Conservation (phyloP, 106 monocot species). For the Dendrobium officinale region DNA sequence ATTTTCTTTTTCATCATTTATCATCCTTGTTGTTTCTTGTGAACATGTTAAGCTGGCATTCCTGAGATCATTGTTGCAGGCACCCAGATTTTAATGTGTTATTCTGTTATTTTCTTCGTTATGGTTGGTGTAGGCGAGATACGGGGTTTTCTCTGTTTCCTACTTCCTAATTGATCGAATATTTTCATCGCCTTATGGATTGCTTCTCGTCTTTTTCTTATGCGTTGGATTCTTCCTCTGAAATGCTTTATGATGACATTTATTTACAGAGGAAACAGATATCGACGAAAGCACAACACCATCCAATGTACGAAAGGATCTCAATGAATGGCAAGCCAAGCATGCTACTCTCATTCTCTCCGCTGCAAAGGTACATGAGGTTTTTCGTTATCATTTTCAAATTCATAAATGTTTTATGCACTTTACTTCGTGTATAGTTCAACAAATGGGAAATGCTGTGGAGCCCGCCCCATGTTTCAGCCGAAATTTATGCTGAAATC, state of each 20-base stretch:
- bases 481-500: not conserved
- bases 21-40: not conserved
- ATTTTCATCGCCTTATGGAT: not conserved
- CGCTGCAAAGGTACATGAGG: slow-evolving; percentile 52
- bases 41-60: not conserved
- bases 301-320: slow-evolving; percentile 86
- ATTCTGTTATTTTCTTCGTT: not conserved
- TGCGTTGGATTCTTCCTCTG: not conserved
- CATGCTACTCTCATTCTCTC: slow-evolving; percentile 95
- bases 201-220: slow-evolving; percentile 2
- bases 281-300: slow-evolving; percentile 50
- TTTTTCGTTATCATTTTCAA: not conserved
- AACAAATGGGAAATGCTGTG: not conserved
- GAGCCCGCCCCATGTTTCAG: not conserved
- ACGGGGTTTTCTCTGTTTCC: not conserved
- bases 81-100: not conserved
- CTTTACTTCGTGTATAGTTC: not conserved
- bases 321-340: slow-evolving; percentile 90
- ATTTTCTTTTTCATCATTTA: not conserved
- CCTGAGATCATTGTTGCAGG: not conserved
- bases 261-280: slow-evolving; percentile 61
- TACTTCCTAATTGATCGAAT: not conserved
- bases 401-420: not conserved
- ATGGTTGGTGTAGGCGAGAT: slow-evolving; percentile 1
- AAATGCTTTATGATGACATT: not conserved